phyloP scores from a whole-genome alignment of 2,329 filamentous ascomycete genomes.

The Colletotrichum eleusines region DNA sequence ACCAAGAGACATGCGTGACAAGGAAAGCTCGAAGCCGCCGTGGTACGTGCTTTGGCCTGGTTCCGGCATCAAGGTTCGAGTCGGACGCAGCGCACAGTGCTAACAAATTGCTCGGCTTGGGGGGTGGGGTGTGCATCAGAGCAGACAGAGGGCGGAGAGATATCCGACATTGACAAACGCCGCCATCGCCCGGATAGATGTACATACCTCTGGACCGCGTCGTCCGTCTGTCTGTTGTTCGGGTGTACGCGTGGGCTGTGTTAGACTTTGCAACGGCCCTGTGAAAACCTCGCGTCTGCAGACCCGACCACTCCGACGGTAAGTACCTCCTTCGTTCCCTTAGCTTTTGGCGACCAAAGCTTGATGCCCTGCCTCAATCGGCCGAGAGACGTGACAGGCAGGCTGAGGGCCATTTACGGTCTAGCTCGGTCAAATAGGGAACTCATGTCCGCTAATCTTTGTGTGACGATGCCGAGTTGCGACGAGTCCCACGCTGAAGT shows the following conservation, averaged over 20 bases:
- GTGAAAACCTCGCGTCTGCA: slow-evolving; percentile 34
- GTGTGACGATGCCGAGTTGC: slow-evolving; percentile 31
- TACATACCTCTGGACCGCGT: slow-evolving; percentile 23
- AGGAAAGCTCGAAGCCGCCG: slow-evolving; percentile 8
- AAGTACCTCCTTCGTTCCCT: slow-evolving; percentile 7
- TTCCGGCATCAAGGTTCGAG: slow-evolving; percentile 41
- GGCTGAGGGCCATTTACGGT: slow-evolving; percentile 9
- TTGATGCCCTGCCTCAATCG: slow-evolving; percentile 30
- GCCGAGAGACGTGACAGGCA: slow-evolving; percentile 35
- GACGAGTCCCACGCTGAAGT: slow-evolving; percentile 24
- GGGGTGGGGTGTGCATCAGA: not conserved
- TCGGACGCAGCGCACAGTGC: slow-evolving; percentile 7
- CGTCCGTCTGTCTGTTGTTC: slow-evolving; percentile 10
- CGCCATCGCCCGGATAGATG: slow-evolving; percentile 1
- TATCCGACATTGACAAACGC: slow-evolving; percentile 38
- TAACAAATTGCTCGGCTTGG: slow-evolving; percentile 8
- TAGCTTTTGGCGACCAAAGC: slow-evolving; percentile 33
- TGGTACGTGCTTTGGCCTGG: slow-evolving; percentile 31
- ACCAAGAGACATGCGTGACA: slow-evolving; percentile 21
- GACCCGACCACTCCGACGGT: slow-evolving; percentile 25
- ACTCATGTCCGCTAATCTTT: slow-evolving; percentile 40
- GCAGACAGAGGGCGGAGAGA: slow-evolving; percentile 33
- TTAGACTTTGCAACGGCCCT: not conserved
- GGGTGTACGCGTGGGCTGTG: slow-evolving; percentile 21
- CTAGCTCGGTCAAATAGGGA: slow-evolving; percentile 33